Percentiles rank a stretch among this genome's conserved stretches.
phyloP scores from a whole-genome alignment of 768 basidiomycete species.

The Naganishia friedmannii region DNA sequence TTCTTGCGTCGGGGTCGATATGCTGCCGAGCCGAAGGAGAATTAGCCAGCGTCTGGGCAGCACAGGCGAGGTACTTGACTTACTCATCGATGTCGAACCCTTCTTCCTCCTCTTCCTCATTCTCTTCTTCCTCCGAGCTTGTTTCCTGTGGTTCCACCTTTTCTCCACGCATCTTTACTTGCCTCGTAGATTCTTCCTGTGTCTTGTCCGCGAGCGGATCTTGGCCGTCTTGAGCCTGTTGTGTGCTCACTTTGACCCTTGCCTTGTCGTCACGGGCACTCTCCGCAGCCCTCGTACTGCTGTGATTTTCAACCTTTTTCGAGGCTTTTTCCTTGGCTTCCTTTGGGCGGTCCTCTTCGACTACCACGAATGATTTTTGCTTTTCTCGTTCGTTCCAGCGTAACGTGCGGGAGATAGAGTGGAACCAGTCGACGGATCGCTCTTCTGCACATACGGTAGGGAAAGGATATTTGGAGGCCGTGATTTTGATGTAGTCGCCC shows the following conservation, averaged over 20 bases:
- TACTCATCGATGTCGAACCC: constrained; percentile 88
- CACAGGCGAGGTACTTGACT: constrained; percentile 26
- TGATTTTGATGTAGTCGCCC: constrained; percentile 98
- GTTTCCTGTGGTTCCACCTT: constrained; percentile 19
- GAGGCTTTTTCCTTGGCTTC: constrained; percentile 30
- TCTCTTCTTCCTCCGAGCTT: constrained; percentile 52
- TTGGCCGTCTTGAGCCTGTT: constrained; percentile 28
- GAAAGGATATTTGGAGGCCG: constrained; percentile 94
- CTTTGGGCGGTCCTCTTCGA: constrained; percentile 75
- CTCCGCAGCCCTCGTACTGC: background rate
- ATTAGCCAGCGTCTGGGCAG: background rate
- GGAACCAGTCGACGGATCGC: constrained; percentile 98
- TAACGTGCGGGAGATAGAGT: constrained; percentile 88
- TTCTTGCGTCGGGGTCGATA: constrained; percentile 30
- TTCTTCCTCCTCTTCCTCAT: constrained; percentile 66
- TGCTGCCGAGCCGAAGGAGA: constrained; percentile 13
- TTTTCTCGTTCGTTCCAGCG: constrained; percentile 99
- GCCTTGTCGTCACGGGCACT: constrained; percentile 27
- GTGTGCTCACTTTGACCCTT: constrained; percentile 30
- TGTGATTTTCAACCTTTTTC: constrained; percentile 19
- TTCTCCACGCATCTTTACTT: constrained; percentile 26
- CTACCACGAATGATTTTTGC: constrained; percentile 97
- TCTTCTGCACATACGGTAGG: constrained; percentile 97
- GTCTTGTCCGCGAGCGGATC: constrained; percentile 1
- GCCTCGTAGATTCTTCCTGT: background rate